These are phyloP conservation scores for Cutaneotrichosporon curvatum DNA, from an alignment of 1,284 basidiomycete genomes.

Conservation along the genomic window DNA sequence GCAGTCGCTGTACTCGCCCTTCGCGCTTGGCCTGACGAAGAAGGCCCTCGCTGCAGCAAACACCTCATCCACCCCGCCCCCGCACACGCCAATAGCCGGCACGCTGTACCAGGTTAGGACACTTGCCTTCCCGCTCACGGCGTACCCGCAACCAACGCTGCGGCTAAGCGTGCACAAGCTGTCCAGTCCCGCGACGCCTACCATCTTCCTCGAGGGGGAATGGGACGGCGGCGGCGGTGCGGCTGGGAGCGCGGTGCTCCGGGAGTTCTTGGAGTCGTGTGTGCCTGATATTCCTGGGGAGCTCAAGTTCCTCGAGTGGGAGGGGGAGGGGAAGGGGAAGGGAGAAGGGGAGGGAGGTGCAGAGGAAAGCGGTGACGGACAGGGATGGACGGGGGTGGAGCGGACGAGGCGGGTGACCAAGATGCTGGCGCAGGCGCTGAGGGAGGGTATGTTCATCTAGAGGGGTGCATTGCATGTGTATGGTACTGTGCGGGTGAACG, in stretches of 20 bases:
- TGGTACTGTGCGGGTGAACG: too few species aligned
- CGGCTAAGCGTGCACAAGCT: slow-evolving; percentile 29
- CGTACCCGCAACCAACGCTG: slow-evolving; percentile 21
- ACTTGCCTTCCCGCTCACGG: slow-evolving; percentile 25
- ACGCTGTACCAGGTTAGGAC: slow-evolving; percentile 25
- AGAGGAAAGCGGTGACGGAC: background rate
- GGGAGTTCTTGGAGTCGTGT: slow-evolving; percentile 32
- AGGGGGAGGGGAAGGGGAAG: too few species aligned
- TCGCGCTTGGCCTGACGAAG: slow-evolving; percentile 40
- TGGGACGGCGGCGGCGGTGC: slow-evolving; percentile 13
- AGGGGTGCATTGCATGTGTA: background rate
- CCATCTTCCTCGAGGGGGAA: slow-evolving; percentile 38
- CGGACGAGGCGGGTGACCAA: slow-evolving; percentile 15
- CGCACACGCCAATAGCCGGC: slow-evolving; percentile 32
- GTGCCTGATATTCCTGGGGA: slow-evolving; percentile 27
- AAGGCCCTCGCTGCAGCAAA: slow-evolving; percentile 32
- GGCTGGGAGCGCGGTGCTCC: slow-evolving; percentile 9
- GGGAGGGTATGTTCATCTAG: slow-evolving; percentile 14
- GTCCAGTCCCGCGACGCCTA: slow-evolving; percentile 21
- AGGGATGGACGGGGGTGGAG: slow-evolving; percentile 21
- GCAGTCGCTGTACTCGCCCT: slow-evolving; percentile 36
- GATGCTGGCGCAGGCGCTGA: slow-evolving; percentile 11
- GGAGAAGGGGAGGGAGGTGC: slow-evolving; percentile 9
- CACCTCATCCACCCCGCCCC: slow-evolving; percentile 26
- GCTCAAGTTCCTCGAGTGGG: slow-evolving; percentile 14